Evolutionary conservation across 1,139 yeast species (phyloP).

Genomic region (Candida smagusa): DNA sequence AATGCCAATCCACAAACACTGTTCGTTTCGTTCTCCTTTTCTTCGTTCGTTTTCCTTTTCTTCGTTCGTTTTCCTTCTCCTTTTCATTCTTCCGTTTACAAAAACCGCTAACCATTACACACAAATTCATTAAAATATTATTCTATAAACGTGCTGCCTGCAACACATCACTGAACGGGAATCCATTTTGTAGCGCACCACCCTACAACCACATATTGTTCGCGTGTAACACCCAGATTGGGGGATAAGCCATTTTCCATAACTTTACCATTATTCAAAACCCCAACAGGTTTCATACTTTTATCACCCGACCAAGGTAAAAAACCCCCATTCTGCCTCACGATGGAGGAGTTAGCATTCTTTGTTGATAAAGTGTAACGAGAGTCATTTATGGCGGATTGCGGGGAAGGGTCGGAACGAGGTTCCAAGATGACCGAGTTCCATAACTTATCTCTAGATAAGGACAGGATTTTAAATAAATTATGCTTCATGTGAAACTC

Average conservation of each 20-base stretch:
- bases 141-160: no score
- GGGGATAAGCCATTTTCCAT: slow-evolving; percentile 35
- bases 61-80: no score
- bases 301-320: slow-evolving; percentile 38
- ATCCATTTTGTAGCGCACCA: slow-evolving; percentile 53
- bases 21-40: no score
- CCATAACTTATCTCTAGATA: slow-evolving; percentile 49
- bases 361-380: background rate
- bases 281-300: slow-evolving; percentile 35
- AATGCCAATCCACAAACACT: no score
- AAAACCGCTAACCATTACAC: no score
- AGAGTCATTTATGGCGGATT: slow-evolving; percentile 16
- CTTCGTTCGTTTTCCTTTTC: no score
- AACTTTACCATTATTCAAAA: slow-evolving; percentile 20
- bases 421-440: slow-evolving; percentile 46
- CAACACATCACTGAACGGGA: background rate
- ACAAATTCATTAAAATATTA: no score
- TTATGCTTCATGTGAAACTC: slow-evolving; percentile 27
- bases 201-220: slow-evolving; percentile 52
- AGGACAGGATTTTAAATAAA: slow-evolving; percentile 31
- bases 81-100: no score
- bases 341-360: slow-evolving; percentile 2
- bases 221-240: slow-evolving; percentile 34
- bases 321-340: slow-evolving; percentile 23
- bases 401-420: slow-evolving; percentile 37